Base-by-base conservation (phyloP, 2,329 filamentous ascomycete species). In the Paracamarosporium sp. region DNA sequence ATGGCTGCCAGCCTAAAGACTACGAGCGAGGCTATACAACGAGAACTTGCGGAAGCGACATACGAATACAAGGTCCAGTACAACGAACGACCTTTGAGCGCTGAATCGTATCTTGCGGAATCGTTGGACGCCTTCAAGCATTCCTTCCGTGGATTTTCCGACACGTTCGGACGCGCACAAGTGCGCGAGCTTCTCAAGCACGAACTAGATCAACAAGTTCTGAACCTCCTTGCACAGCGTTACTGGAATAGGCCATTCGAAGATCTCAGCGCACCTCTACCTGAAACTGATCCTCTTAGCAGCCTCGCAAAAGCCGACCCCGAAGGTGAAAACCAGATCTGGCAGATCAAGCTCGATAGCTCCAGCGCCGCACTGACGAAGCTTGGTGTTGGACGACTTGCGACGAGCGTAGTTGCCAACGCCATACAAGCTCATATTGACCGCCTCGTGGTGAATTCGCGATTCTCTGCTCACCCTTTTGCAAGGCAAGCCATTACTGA, bases 1-100 rank as follows among this genome's bases (percentile, higher is more conserved):
- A 99, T 99, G 96, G 94, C 94, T 27, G 88, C 91, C 31, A 97
- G 92, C 69, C 83, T 99, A 53, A 91, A 95, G 67, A 88, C 88
- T 54, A 99, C 95, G 3, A 91, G 91, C 67, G 92, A 97, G 72
- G 92, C 93, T 9, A 97, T 99, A 64, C 90, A 90, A 60, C 92
- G 97, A 74, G 95, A 99, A 76, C 86, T 99, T 0, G 94, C 97
- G 70, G 95, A 99, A 78, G 93, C 95, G 3, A 94, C 92, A 0
- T 99, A 99, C 72, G 94, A 99, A 77, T 99, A 97, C 83, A 99
- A 99, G 76, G 95, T 99, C 5, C 96, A 99, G 76, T 99, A 99
- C 80, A 99, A 99, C 71, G 95, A 99, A 74, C 88, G 95, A 6
- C 92, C 94, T 1, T 82, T 99, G 33, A 97, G 92, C 50, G 95